Conservation (phyloP, 1,284 basidiomycete species). For the Ganoderma resinaceum region DNA sequence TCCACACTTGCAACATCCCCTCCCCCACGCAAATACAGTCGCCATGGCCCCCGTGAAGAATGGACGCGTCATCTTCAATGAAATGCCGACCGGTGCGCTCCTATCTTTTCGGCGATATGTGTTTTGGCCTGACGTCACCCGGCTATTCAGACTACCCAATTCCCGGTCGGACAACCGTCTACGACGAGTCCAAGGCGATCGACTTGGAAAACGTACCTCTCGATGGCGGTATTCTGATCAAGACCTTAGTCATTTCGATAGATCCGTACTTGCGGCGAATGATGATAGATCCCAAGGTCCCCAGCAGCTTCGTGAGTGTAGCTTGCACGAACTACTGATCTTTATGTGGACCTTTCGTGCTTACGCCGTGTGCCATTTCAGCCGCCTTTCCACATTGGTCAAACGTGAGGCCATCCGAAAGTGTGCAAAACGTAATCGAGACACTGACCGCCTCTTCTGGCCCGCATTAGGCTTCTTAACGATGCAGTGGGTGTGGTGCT, state of each 20-base stretch:
- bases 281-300: constrained; percentile 40
- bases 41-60: constrained; percentile 22
- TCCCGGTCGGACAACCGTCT: constrained; percentile 51
- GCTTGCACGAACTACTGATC: not conserved
- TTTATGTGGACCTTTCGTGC: not conserved
- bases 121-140: not conserved
- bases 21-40: not conserved
- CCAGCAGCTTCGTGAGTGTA: constrained; percentile 16
- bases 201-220: constrained; percentile 56
- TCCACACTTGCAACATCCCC: not conserved
- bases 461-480: constrained; percentile 23
- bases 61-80: constrained; percentile 28
- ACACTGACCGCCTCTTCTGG: not conserved
- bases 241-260: constrained; percentile 53
- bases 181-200: constrained; percentile 53
- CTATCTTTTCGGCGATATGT: not conserved
- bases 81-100: constrained; percentile 20
- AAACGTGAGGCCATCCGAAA: not conserved
- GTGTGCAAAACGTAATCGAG: too few species aligned
- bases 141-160: constrained; percentile 48
- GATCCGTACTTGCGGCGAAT: constrained; percentile 54
- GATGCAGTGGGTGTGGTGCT: constrained; percentile 50
- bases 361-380: not conserved
- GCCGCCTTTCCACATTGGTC: not conserved
- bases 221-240: constrained; percentile 61